Evolutionary conservation across 305 asterid species (phyloP).

Genomic region (Fraxinus velutina): DNA sequence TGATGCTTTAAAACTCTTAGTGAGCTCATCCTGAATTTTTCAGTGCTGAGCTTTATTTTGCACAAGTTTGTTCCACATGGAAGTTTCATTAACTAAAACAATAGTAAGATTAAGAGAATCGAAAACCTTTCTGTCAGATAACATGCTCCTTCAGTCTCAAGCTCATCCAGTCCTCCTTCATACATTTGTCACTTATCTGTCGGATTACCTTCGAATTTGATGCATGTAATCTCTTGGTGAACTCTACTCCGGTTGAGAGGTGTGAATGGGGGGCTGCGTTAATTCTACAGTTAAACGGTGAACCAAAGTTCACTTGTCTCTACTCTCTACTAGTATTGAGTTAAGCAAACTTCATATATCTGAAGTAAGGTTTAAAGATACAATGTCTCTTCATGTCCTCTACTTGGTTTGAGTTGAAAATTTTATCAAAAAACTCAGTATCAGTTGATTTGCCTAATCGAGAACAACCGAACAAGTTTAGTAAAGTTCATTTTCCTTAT

Average conservation of each 20-base stretch:
- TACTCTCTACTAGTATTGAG: neutral
- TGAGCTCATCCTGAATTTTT: neutral
- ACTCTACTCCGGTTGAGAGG: neutral
- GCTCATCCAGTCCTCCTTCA: neutral
- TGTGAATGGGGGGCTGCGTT: neutral
- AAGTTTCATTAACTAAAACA: neutral
- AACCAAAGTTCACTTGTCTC: neutral
- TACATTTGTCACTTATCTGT: neutral
- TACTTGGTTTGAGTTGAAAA: neutral
- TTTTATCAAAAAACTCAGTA: neutral
- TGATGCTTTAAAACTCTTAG: neutral
- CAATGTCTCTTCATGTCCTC: neutral
- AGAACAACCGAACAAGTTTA: neutral
- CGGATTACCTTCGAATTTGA: neutral
- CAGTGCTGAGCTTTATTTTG: neutral
- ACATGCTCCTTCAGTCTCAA: neutral
- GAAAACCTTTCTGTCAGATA: neutral
- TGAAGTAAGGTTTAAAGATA: neutral
- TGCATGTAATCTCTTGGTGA: neutral
- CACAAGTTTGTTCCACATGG: neutral
- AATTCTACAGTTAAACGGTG: neutral
- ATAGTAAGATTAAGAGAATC: neutral
- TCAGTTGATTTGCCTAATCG: neutral
- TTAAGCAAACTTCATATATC: neutral
- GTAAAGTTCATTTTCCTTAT: neutral